Conservation (phyloP, 805 yeast genomes). For the Candida ulmi region DNA sequence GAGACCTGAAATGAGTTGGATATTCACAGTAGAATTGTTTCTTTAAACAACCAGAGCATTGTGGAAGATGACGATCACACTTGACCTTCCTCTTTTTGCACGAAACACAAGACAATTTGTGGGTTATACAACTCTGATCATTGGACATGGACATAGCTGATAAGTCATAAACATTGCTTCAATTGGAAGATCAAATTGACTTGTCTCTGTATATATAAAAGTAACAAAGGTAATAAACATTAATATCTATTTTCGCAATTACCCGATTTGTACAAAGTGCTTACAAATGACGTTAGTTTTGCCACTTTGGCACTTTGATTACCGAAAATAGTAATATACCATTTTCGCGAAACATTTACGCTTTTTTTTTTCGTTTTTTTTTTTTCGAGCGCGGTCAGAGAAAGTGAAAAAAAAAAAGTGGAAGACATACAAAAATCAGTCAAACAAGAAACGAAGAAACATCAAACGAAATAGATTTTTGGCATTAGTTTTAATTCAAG, state of each 20-base stretch:
- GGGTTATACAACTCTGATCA: too few relatives aligned
- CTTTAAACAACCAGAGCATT: neutral
- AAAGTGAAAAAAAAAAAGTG: neutral
- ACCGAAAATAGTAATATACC: too few relatives aligned
- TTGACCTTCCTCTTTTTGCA: neutral
- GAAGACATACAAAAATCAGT: neutral
- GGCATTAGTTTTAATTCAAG: too few relatives aligned
- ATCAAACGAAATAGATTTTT: too few relatives aligned
- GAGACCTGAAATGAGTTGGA: neutral
- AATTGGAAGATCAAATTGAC: too few relatives aligned
- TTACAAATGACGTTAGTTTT: too few relatives aligned
- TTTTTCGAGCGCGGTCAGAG: neutral
- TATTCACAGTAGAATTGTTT: neutral
- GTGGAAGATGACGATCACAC: neutral
- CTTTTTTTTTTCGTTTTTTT: slow-evolving; percentile 1
- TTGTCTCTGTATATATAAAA: too few relatives aligned
- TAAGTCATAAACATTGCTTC: too few relatives aligned
- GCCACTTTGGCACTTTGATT: neutral
- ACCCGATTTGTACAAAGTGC: too few relatives aligned
- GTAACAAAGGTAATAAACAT: too few relatives aligned
- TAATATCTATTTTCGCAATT: too few relatives aligned
- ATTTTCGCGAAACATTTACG: neutral
- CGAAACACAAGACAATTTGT: neutral
- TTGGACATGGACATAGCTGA: too few relatives aligned
- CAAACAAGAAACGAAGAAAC: neutral